Percentiles rank a stretch among this genome's conserved stretches.
Evolutionary conservation across 176 grass and related monocot genomes (phyloP).

Genomic region (Phyllostachys edulis): DNA sequence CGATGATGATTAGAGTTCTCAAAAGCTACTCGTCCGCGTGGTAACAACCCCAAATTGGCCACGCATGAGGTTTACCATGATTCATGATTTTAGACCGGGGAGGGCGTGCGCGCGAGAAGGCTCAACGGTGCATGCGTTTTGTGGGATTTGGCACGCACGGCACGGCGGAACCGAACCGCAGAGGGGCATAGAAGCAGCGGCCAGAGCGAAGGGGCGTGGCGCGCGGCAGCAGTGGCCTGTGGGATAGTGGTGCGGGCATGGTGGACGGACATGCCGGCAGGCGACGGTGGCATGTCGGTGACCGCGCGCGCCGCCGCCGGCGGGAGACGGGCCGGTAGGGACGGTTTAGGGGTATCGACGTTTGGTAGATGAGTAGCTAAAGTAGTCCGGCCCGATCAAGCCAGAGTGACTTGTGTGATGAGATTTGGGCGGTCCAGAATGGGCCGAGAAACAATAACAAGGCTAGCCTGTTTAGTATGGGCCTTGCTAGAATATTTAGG

Average conservation of each 20-base stretch:
- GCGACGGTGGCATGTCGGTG: background rate
- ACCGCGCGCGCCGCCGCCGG: background rate
- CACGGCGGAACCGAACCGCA: too few species aligned
- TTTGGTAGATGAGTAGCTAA: background rate
- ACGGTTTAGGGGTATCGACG: background rate
- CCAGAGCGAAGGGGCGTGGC: background rate
- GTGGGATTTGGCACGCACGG: too few species aligned
- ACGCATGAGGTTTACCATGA: too few species aligned
- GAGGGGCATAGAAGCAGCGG: background rate
- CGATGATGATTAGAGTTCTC: background rate
- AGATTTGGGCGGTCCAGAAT: background rate
- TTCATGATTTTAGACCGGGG: background rate
- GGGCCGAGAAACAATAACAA: background rate
- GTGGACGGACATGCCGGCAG: background rate
- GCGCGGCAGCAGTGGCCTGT: background rate
- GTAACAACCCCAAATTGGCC: background rate
- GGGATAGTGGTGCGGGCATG: background rate
- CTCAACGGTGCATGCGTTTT: background rate
- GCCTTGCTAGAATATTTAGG: background rate
- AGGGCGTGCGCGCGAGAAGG: too few species aligned
- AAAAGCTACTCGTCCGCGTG: background rate
- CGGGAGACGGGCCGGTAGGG: background rate
- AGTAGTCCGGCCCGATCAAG: background rate
- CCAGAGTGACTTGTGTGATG: background rate
- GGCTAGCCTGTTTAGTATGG: background rate